These are phyloP conservation scores for Cymbopogon flexuosus DNA, from an alignment of 202 grass and related monocot species.

Conservation along the genomic window DNA sequence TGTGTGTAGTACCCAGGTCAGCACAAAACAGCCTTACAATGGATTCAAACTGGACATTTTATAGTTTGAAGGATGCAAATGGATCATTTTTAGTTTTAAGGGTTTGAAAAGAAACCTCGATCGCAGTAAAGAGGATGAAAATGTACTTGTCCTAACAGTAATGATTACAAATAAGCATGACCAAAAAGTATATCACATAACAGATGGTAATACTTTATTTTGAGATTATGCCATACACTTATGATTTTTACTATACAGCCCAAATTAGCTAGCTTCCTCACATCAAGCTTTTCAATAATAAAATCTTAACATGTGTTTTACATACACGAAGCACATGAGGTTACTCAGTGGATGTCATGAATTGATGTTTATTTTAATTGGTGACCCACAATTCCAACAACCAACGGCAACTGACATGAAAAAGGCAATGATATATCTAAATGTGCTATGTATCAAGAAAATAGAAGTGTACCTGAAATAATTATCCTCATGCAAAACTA, in stretches of 20 bases:
- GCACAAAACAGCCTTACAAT: not conserved
- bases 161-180: not conserved
- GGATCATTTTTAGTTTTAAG: not conserved
- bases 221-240: not conserved
- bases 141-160: not conserved
- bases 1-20: not conserved
- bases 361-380: slow-evolving; percentile 7
- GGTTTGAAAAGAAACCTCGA: not conserved
- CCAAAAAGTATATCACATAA: not conserved
- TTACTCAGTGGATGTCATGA: not conserved
- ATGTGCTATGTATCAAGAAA: not conserved
- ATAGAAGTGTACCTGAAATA: not conserved
- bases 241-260: not conserved
- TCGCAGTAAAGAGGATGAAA: not conserved
- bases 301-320: not conserved
- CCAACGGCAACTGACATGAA: not conserved
- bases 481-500: not conserved
- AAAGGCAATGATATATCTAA: not conserved
- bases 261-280: not conserved
- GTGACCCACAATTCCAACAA: not conserved
- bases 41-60: not conserved
- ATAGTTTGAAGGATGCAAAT: not conserved
- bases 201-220: not conserved
- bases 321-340: not conserved
- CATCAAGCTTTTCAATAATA: not conserved